Percentiles rank a stretch among this genome's conserved stretches.
Evolutionary conservation across 1,139 yeast species (phyloP).

Genomic region (Hemisphaericaspora xylofermentans): DNA sequence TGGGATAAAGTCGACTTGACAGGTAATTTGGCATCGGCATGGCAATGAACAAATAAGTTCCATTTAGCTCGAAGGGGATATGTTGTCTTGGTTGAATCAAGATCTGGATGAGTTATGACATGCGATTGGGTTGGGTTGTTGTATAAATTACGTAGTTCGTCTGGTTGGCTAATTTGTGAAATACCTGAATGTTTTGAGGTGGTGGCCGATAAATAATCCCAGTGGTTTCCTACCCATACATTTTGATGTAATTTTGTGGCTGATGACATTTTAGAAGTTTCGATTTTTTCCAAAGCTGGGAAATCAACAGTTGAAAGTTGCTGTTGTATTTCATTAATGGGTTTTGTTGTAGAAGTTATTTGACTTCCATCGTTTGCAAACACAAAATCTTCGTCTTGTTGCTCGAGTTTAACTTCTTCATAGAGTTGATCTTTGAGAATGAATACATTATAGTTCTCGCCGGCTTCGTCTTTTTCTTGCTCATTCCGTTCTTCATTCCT

Average conservation of each 20-base stretch:
- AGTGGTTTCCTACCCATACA: conserved; percentile 80
- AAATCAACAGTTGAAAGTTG: conserved; percentile 41
- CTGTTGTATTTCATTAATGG: conserved; percentile 18
- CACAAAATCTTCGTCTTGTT: background rate
- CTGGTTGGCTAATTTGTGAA: background rate
- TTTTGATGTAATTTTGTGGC: conserved; percentile 59
- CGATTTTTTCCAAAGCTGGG: conserved; percentile 71
- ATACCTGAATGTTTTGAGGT: background rate
- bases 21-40: conserved; percentile 63
- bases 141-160: conserved; percentile 33
- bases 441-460: conserved; percentile 18
- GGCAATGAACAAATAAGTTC: conserved; percentile 40
- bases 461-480: background rate
- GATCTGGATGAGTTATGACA: conserved; percentile 5
- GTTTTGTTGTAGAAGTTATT: background rate
- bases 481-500: conserved; percentile 23
- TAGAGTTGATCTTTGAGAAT: conserved; percentile 12
- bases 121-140: conserved; percentile 50
- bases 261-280: conserved; percentile 78
- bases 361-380: background rate
- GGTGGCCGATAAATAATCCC: conserved; percentile 31
- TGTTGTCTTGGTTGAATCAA: background rate
- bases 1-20: conserved; percentile 32
- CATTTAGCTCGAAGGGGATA: conserved; percentile 40
- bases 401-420: background rate